Conservation (phyloP, 2,329 filamentous ascomycete genomes). For the Sarocladiaceae sp. region DNA sequence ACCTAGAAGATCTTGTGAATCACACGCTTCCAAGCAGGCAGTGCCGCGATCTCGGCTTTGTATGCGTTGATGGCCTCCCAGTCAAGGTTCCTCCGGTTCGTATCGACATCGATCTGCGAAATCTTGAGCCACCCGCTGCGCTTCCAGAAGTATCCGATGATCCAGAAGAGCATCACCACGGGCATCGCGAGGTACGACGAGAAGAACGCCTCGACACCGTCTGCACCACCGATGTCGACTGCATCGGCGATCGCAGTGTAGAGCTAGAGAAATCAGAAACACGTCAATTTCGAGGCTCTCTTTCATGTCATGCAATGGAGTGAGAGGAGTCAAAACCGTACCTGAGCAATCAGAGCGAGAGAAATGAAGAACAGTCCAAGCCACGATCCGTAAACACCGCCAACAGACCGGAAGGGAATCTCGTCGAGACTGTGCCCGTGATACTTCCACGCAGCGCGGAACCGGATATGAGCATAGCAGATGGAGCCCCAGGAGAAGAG, state of each 20-base stretch:
- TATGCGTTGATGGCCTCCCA: slow-evolving; percentile 55
- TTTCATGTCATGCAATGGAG: slow-evolving; percentile 26
- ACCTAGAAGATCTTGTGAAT: slow-evolving; percentile 28
- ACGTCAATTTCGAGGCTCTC: neutral
- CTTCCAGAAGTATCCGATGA: slow-evolving; percentile 58
- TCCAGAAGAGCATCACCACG: slow-evolving; percentile 48
- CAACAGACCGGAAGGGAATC: slow-evolving; percentile 56
- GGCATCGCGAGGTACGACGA: slow-evolving; percentile 46
- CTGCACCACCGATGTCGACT: slow-evolving; percentile 24
- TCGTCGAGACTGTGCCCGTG: slow-evolving; percentile 58
- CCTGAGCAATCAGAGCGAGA: slow-evolving; percentile 48
- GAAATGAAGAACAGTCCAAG: slow-evolving; percentile 52
- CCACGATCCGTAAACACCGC: slow-evolving; percentile 58
- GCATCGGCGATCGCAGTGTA: slow-evolving; percentile 40
- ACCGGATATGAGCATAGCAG: slow-evolving; percentile 58
- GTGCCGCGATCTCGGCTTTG: slow-evolving; percentile 38
- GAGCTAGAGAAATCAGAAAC: slow-evolving; percentile 29
- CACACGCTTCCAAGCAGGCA: slow-evolving; percentile 40
- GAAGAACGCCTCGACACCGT: slow-evolving; percentile 38
- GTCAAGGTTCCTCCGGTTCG: slow-evolving; percentile 56
- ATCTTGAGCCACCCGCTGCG: slow-evolving; percentile 50
- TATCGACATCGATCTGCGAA: slow-evolving; percentile 60
- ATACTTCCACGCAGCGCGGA: slow-evolving; percentile 50
- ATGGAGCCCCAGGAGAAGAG: slow-evolving; percentile 61
- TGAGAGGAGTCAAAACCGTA: slow-evolving; percentile 24